Evolutionary conservation across 331 rosid species (phyloP), one percentile per base, ranked within the genome.

Genomic region (Malus hybrid): DNA sequence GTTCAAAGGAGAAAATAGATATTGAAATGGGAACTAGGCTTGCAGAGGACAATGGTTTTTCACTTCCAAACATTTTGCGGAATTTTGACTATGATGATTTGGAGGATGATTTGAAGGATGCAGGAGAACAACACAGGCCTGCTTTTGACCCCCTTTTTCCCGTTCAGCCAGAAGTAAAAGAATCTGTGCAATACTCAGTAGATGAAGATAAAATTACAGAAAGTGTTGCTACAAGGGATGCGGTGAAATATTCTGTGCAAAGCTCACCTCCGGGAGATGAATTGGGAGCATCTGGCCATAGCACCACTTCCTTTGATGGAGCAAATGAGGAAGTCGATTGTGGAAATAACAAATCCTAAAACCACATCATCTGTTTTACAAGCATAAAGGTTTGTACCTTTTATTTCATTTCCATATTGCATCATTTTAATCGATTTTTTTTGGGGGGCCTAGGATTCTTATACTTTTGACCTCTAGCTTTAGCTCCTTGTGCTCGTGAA

Each of bases 21-120:
- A 66, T 91, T 78, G 99, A 94, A 82, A 87, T 82, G 94, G 97
- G 97, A 84, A 79, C 84, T 61, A 85, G 67, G 87, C 72, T 10
- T 66, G 74, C 77, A 8, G 93, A 86, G 68, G 83, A 88, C 63
- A 76, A 76, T 52, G 78, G 74, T 66, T 57, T 84, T 63, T 86
- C 88, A 15, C 63, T 88, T 77, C 93, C 99, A 7, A 87, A 87
- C 44, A 82, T 90, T 66, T 68, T 90, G 82, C 82, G 81, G 34
- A 73, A 90, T 70, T 86, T 87, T 72, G 88, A 91, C 44, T 87
- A 76, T 48, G 88, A 82, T 78, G 71, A 81, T 78, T 83, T 82
- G 30, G 95, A 79, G 70, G 83, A 80, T 64, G 79, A 55, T 70
- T 22, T 84, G 66, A 87, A 84, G 85, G 84, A 62, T 77, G 58